Conservation (phyloP, 2,329 filamentous ascomycete genomes). For the Periglandula ipomoeae region DNA sequence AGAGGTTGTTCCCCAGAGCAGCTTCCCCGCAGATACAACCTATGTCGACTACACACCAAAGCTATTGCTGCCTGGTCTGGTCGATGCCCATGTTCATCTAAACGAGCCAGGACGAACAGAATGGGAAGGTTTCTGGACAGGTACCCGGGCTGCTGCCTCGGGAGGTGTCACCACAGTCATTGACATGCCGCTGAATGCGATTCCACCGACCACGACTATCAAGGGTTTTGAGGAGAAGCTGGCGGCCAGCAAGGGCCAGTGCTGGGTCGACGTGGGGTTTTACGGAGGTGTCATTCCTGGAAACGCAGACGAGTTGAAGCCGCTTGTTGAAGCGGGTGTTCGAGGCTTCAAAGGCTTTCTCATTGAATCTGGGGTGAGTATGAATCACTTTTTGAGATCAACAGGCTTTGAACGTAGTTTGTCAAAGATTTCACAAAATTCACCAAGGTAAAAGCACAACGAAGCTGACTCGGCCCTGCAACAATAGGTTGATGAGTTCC, state of each 20-base stretch:
- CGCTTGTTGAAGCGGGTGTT: slow-evolving; percentile 75
- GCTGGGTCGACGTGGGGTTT: slow-evolving; percentile 98
- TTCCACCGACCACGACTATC: slow-evolving; percentile 90
- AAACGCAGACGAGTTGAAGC: slow-evolving; percentile 70
- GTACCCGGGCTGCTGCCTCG: slow-evolving; percentile 85
- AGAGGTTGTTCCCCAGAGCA: slow-evolving; percentile 61
- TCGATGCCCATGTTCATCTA: slow-evolving; percentile 94
- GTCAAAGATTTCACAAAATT: no score
- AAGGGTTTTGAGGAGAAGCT: slow-evolving; percentile 76
- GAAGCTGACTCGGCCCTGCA: neutral
- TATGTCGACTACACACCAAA: slow-evolving; percentile 82
- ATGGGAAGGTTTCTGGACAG: slow-evolving; percentile 97
- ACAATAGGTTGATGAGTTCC: slow-evolving; percentile 81
- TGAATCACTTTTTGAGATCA: neutral
- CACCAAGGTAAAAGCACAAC: no score
- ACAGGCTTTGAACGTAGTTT: no score
- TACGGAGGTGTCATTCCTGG: slow-evolving; percentile 93
- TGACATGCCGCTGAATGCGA: slow-evolving; percentile 96
- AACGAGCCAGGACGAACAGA: slow-evolving; percentile 95
- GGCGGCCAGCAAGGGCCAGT: slow-evolving; percentile 72
- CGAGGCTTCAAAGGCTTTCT: slow-evolving; percentile 96
- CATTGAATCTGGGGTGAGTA: slow-evolving; percentile 83
- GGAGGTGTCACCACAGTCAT: slow-evolving; percentile 94
- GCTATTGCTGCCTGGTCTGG: slow-evolving; percentile 79
- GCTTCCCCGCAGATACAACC: slow-evolving; percentile 61